Evolutionary conservation across 352 stramenopile species (phyloP), one percentile per base, ranked within the genome.

Genomic region (Globisporangium nagaii): DNA sequence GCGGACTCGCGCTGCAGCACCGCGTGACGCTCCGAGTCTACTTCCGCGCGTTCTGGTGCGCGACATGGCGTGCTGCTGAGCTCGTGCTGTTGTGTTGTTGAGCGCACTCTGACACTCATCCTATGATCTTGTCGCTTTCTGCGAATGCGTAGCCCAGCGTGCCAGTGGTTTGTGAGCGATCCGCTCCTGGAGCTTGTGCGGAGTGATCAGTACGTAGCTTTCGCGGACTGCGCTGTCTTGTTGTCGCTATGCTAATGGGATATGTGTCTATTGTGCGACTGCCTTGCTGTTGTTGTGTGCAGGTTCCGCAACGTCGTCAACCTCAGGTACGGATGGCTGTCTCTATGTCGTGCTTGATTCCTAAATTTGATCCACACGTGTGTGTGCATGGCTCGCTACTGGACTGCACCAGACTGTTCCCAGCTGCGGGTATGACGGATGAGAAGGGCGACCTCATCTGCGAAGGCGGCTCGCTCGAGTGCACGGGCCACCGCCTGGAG

Each of bases 131-230:
- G n/a, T n/a, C n/a, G n/a, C n/a, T n/a, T n/a, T n/a, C n/a, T n/a
- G n/a, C n/a, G n/a, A n/a, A n/a, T n/a, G n/a, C n/a, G 13, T 24
- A 90, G 83, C 44, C 79, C 83, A 11, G 80, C 83, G n/a, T 91
- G 83, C 34, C 76, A 91, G 69, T 91, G 79, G 79, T 90, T 88
- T 40, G 72, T 91, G 17, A 71, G 70, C 22, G 74, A 88, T 45
- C 80, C 81, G 55, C 54, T 93, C 19, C 54, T 91, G 34, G 71
- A 88, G 50, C 73, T 93, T 46, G 62, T 93, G 42, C 66, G 72
- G 24, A 77, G 77, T 35, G 69, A 86, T 50, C 65, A 88, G 62
- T 86, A 67, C 58, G 74, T 37, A 43, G 24, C 25, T 20, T 22
- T 27, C 12, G 39, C 1, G n/a, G n/a, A n/a, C 10, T 35, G 15